phyloP scores from a whole-genome alignment of 2,329 filamentous ascomycete genomes.

The Pyrenophora graminea region DNA sequence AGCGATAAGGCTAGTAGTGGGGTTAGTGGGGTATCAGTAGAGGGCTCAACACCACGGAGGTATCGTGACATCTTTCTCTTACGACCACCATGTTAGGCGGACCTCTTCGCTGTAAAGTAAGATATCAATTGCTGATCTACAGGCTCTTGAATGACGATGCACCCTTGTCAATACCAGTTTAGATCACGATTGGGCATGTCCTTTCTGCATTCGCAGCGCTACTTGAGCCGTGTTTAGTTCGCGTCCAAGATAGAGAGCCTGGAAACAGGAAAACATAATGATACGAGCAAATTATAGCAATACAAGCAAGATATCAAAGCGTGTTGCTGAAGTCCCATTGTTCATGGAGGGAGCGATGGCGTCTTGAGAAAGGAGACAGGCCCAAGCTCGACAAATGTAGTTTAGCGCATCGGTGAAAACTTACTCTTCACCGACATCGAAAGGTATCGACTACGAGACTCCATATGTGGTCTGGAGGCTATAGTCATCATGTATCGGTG shows the following conservation, averaged over 20 bases:
- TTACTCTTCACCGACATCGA: conserved; percentile 10
- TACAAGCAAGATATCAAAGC: too few species aligned
- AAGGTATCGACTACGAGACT: neutral
- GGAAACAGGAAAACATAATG: too few species aligned
- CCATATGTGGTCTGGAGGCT: neutral
- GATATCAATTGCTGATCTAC: too few species aligned
- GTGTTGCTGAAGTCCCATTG: too few species aligned
- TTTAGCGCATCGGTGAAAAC: conserved; percentile 23
- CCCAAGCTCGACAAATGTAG: conserved; percentile 3
- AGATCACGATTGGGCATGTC: too few species aligned
- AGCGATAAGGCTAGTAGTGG: conserved; percentile 29
- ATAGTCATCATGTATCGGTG: conserved; percentile 25
- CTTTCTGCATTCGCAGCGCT: too few species aligned
- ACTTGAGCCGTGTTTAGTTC: neutral
- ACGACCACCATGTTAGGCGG: too few species aligned
- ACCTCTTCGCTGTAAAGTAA: too few species aligned
- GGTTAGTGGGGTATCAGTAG: conserved; percentile 13
- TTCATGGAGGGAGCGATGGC: too few species aligned
- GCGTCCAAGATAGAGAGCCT: neutral
- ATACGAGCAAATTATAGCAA: too few species aligned
- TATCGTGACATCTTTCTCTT: neutral
- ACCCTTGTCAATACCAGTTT: too few species aligned
- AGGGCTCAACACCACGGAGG: conserved; percentile 13
- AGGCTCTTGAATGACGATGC: too few species aligned
- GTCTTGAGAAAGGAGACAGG: neutral